A percentile compares a stretch with the other conserved stretches of the same genome.
These are phyloP conservation scores for Zalaria obscura DNA, from an alignment of 2,329 filamentous ascomycete species.

Conservation along the genomic window DNA sequence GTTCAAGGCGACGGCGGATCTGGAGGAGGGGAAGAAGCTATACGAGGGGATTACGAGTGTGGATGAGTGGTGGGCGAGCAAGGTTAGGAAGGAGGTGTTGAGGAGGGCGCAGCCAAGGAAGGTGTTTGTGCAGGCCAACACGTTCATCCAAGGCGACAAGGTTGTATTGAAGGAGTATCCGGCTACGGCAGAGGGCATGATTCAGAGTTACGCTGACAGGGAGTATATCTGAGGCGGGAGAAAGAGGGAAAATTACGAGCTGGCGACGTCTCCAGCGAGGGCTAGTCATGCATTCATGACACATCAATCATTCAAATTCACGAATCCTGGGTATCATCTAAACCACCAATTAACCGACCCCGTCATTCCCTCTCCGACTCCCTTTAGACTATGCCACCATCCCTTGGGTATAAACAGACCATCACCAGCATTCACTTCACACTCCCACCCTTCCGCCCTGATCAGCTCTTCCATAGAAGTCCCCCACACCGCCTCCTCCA, in stretches of 20 bases:
- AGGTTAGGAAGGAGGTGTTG: slow-evolving; percentile 62
- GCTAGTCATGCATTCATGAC: too few species aligned
- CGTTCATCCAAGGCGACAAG: slow-evolving; percentile 50
- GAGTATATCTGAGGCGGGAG: slow-evolving; percentile 17
- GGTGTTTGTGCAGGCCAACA: slow-evolving; percentile 92
- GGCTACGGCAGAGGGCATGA: slow-evolving; percentile 63
- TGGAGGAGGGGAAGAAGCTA: slow-evolving; percentile 60
- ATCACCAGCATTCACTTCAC: slow-evolving; percentile 49
- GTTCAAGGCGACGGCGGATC: slow-evolving; percentile 81
- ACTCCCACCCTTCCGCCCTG: slow-evolving; percentile 30
- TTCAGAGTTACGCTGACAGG: slow-evolving; percentile 50
- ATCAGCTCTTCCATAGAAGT: slow-evolving; percentile 7
- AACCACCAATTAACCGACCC: slow-evolving; percentile 74
- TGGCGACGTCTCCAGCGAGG: too few species aligned
- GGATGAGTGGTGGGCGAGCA: slow-evolving; percentile 71
- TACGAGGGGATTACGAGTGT: slow-evolving; percentile 77
- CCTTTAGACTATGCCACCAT: slow-evolving; percentile 78
- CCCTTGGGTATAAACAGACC: slow-evolving; percentile 65
- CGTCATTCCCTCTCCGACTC: slow-evolving; percentile 42
- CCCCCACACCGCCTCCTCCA: slow-evolving; percentile 62
- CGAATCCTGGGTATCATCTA: slow-evolving; percentile 30
- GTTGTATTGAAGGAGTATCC: slow-evolving; percentile 79
- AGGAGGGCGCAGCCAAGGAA: slow-evolving; percentile 70
- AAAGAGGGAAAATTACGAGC: too few species aligned
- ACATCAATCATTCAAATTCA: too few species aligned